Percentiles rank a stretch among this genome's conserved stretches.
phyloP scores from a whole-genome alignment of 495 filamentous ascomycete genomes.

The Choiromyces venosus region DNA sequence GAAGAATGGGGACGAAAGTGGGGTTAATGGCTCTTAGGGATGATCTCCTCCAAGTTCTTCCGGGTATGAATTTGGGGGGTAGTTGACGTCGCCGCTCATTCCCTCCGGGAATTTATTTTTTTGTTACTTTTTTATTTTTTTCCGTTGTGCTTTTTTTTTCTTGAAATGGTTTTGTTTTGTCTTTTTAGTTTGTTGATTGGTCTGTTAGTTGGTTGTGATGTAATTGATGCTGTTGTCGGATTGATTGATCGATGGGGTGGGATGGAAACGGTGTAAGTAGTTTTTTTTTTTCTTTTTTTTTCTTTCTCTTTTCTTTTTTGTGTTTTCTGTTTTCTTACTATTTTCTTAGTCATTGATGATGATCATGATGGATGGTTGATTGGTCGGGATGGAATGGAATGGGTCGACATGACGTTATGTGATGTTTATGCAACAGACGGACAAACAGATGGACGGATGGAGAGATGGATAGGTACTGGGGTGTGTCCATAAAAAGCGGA shows the following conservation, averaged over 20 bases:
- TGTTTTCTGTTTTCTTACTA: no score
- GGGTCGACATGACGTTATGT: not conserved
- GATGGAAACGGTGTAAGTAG: no score
- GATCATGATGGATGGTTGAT: not conserved
- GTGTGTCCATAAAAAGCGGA: no score
- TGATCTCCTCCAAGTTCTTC: slow-evolving; percentile 24
- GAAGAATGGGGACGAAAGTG: slow-evolving; percentile 35
- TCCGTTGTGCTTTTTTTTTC: not conserved
- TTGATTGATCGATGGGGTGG: slow-evolving; percentile 7
- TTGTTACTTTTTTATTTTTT: not conserved
- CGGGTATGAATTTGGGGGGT: not conserved
- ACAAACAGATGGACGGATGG: slow-evolving; percentile 4
- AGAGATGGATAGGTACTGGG: not conserved
- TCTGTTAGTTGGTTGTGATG: not conserved
- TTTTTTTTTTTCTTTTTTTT: no score
- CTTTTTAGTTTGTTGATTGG: not conserved
- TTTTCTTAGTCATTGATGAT: no score
- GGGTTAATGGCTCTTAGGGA: slow-evolving; percentile 23
- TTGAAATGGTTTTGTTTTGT: not conserved
- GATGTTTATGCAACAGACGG: not conserved
- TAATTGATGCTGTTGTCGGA: no score
- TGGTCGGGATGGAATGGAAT: not conserved
- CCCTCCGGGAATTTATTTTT: no score
- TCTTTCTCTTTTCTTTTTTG: no score
- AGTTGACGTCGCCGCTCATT: slow-evolving; percentile 8